phyloP scores from a whole-genome alignment of 1,139 yeast species.

The Pichia sp. region DNA sequence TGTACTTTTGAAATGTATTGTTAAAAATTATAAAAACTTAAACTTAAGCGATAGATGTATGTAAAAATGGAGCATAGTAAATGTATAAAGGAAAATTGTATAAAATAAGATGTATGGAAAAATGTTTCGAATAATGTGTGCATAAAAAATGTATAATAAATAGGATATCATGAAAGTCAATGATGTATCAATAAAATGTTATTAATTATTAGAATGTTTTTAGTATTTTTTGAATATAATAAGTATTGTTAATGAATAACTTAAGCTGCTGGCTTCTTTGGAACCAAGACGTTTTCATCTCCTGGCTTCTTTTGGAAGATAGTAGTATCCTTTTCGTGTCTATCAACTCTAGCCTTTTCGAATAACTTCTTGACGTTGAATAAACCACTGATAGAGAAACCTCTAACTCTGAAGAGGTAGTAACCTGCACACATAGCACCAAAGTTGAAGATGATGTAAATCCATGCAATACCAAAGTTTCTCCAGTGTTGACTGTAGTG shows the following conservation, averaged over 20 bases:
- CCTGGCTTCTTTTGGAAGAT: slow-evolving; percentile 38
- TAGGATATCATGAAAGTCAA: neutral
- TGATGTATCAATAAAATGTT: neutral
- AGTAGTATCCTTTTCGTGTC: slow-evolving; percentile 42
- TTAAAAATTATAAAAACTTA: neutral
- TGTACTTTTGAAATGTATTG: neutral
- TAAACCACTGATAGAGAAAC: slow-evolving; percentile 21
- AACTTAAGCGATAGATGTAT: neutral
- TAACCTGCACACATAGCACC: slow-evolving; percentile 38
- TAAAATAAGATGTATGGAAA: neutral
- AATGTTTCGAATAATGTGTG: neutral
- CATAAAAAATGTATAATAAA: neutral
- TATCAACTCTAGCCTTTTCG: slow-evolving; percentile 29
- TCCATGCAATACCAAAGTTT: slow-evolving; percentile 59
- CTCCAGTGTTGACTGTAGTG: slow-evolving; percentile 60
- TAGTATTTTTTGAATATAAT: neutral
- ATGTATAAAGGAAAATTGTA: too few relatives aligned
- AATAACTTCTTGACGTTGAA: slow-evolving; percentile 25
- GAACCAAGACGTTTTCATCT: slow-evolving; percentile 35
- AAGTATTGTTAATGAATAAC: neutral
- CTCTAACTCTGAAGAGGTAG: slow-evolving; percentile 30
- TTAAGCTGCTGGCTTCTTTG: slow-evolving; percentile 17
- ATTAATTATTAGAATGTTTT: slow-evolving; percentile 1
- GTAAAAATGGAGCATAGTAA: neutral
- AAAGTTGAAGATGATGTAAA: slow-evolving; percentile 52